These are phyloP conservation scores for Penicillium subrubescens DNA, from an alignment of 495 filamentous ascomycete genomes.

Conservation along the genomic window DNA sequence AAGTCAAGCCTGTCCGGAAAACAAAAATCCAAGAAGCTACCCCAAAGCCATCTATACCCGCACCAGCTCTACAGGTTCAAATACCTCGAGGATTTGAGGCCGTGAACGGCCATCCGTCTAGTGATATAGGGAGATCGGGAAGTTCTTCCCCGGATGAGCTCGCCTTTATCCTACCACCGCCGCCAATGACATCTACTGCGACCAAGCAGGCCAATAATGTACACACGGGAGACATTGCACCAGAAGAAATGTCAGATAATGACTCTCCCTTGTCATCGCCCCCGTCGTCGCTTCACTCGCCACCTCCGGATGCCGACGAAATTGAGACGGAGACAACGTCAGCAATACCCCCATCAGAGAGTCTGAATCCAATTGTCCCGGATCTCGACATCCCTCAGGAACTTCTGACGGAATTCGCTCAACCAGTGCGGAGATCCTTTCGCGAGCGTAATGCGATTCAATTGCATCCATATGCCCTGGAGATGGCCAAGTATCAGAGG, in stretches of 20 bases:
- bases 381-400: constrained; percentile 36
- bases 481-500: constrained; percentile 65
- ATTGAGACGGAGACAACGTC: constrained; percentile 1
- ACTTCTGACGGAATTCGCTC: constrained; percentile 33
- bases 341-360: background rate
- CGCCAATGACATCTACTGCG: constrained; percentile 11
- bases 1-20: constrained; percentile 8
- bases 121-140: constrained; percentile 6
- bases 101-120: background rate
- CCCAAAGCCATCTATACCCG: constrained; percentile 8
- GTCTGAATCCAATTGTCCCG: constrained; percentile 16
- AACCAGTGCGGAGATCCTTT: constrained; percentile 47
- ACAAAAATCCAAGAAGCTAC: constrained; percentile 13
- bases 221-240: background rate
- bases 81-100: background rate
- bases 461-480: constrained; percentile 70
- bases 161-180: constrained; percentile 21
- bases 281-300: constrained; percentile 33
- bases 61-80: background rate
- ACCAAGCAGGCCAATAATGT: background rate
- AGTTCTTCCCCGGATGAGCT: constrained; percentile 38
- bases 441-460: constrained; percentile 75
- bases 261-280: constrained; percentile 51
- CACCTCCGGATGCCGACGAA: constrained; percentile 9
- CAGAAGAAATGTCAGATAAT: constrained; percentile 13